Percentiles rank a stretch among this genome's conserved stretches.
Conservation (phyloP, 768 basidiomycete species). For the Rhodosporidiobolus sp. region DNA sequence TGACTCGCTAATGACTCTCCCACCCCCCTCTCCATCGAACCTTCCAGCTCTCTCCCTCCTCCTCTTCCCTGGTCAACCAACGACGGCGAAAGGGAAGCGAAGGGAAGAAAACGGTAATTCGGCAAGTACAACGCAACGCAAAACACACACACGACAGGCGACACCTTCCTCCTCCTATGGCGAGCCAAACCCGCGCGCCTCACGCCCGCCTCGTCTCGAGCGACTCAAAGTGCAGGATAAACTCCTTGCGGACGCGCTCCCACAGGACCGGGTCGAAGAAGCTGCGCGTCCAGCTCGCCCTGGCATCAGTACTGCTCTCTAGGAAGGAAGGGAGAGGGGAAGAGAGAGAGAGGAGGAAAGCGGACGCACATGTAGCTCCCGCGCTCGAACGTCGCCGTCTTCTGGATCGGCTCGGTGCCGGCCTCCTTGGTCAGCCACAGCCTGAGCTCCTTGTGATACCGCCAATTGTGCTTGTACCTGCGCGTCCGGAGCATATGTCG, state of each 20-base stretch:
- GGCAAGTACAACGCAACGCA: background rate
- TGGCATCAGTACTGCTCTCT: too few species aligned
- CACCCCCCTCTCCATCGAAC: too few species aligned
- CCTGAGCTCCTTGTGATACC: conserved; percentile 88
- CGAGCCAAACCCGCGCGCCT: background rate
- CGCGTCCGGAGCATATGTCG: conserved; percentile 4
- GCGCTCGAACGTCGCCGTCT: conserved; percentile 63
- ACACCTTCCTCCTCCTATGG: background rate
- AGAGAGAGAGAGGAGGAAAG: background rate
- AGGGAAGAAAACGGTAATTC: background rate
- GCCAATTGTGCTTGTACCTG: conserved; percentile 92
- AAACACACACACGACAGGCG: background rate
- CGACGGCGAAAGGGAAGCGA: too few species aligned
- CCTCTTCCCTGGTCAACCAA: too few species aligned
- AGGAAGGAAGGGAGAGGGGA: too few species aligned
- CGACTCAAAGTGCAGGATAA: conserved; percentile 30
- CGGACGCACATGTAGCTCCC: conserved; percentile 86
- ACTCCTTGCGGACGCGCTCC: conserved; percentile 40
- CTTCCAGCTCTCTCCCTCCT: too few species aligned
- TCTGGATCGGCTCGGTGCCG: conserved; percentile 56
- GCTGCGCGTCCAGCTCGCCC: conserved; percentile 5
- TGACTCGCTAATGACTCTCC: too few species aligned
- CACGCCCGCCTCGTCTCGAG: conserved; percentile 29
- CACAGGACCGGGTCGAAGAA: conserved; percentile 41
- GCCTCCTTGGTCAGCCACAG: conserved; percentile 87